These are phyloP conservation scores for Lippia alba DNA, from an alignment of 305 asterid genomes.

Conservation along the genomic window DNA sequence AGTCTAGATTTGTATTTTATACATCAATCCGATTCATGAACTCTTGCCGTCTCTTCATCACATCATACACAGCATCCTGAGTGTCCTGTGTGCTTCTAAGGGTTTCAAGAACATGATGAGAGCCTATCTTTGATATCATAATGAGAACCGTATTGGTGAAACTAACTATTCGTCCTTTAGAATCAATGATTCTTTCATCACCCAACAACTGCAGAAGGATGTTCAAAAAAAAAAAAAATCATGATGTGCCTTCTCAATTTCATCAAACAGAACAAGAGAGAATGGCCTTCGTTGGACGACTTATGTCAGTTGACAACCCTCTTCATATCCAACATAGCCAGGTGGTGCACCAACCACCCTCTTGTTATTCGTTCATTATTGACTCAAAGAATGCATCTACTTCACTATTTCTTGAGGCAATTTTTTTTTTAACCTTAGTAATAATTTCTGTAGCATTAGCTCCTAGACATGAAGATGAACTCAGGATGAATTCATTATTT, in stretches of 20 bases:
- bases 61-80: slow-evolving; percentile 63
- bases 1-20: too few relatives aligned
- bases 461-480: too few relatives aligned
- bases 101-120: slow-evolving; percentile 69
- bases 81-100: slow-evolving; percentile 53
- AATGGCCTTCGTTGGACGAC: slow-evolving; percentile 78
- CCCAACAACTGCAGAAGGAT: slow-evolving; percentile 74
- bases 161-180: slow-evolving; percentile 79
- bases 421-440: too few relatives aligned
- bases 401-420: too few relatives aligned
- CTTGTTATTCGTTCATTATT: too few relatives aligned
- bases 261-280: slow-evolving; percentile 73
- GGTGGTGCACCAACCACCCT: slow-evolving; percentile 88
- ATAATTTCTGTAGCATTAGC: too few relatives aligned
- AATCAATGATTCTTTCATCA: slow-evolving; percentile 76
- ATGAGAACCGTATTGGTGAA: slow-evolving; percentile 72
- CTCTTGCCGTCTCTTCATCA: slow-evolving; percentile 78
- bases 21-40: slow-evolving; percentile 84
- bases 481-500: too few relatives aligned
- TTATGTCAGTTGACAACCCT: slow-evolving; percentile 85
- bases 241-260: slow-evolving; percentile 83
- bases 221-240: slow-evolving; percentile 82
- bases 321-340: slow-evolving; percentile 83
- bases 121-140: slow-evolving; percentile 82
- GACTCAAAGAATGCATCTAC: too few relatives aligned